Percentiles rank a stretch among this genome's conserved stretches.
Conservation (phyloP, 306 rosid species). For the Fagus sylvatica region DNA sequence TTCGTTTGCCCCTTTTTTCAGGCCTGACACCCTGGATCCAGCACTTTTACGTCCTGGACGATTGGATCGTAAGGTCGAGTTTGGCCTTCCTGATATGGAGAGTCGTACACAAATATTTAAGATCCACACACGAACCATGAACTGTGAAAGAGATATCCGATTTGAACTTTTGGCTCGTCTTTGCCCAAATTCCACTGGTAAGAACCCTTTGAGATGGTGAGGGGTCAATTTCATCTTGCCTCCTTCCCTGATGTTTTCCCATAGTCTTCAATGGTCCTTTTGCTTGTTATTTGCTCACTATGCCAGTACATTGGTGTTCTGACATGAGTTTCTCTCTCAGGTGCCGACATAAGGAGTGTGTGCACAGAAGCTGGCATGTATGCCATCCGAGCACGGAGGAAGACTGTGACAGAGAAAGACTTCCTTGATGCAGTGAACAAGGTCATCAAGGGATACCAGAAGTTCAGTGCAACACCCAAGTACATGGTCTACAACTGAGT, state of each 20-base stretch:
- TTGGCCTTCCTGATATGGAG: slow-evolving; percentile 98
- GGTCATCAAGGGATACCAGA: slow-evolving; percentile 97
- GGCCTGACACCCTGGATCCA: slow-evolving; percentile 98
- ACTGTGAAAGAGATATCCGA: slow-evolving; percentile 92
- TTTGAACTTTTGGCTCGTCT: slow-evolving; percentile 95
- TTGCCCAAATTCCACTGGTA: slow-evolving; percentile 98
- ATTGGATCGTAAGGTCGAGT: slow-evolving; percentile 96
- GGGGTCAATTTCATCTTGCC: not conserved
- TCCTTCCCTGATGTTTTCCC: not conserved
- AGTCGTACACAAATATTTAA: slow-evolving; percentile 95
- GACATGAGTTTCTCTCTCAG: slow-evolving; percentile 38
- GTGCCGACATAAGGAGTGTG: slow-evolving; percentile 96
- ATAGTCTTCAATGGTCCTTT: not conserved
- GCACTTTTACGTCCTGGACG: slow-evolving; percentile 95
- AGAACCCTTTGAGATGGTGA: slow-evolving; percentile 7
- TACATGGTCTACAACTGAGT: slow-evolving; percentile 97
- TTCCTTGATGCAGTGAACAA: slow-evolving; percentile 98
- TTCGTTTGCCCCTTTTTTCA: slow-evolving; percentile 30
- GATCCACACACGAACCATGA: slow-evolving; percentile 97
- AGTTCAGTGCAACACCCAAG: slow-evolving; percentile 98
- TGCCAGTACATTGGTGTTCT: slow-evolving; percentile 24
- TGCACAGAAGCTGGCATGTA: slow-evolving; percentile 99
- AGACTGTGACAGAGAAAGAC: slow-evolving; percentile 96
- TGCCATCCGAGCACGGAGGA: slow-evolving; percentile 97
- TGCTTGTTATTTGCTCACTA: not conserved